These are phyloP conservation scores for Bullera alba DNA, from an alignment of 768 basidiomycete genomes.

Conservation along the genomic window DNA sequence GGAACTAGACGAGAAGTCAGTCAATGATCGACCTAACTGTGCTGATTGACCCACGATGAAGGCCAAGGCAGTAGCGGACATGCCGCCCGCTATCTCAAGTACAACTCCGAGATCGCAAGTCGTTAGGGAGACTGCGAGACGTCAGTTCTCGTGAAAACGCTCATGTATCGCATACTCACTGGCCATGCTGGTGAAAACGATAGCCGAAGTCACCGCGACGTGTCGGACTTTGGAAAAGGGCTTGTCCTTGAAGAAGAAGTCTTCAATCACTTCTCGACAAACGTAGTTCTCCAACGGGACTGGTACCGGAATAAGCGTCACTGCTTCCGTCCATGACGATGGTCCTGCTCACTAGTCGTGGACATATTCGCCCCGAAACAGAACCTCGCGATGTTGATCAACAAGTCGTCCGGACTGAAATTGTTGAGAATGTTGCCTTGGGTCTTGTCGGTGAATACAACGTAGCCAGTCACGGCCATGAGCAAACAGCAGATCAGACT, in stretches of 20 bases:
- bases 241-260: constrained; percentile 89
- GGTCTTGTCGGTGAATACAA: constrained; percentile 77
- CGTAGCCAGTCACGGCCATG: constrained; percentile 76
- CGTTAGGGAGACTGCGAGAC: constrained; percentile 65
- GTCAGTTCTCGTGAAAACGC: neutral
- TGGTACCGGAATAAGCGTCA: constrained; percentile 1
- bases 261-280: constrained; percentile 94
- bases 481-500: constrained; percentile 78
- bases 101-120: constrained; percentile 98
- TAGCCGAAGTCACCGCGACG: constrained; percentile 78
- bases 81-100: constrained; percentile 96
- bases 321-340: neutral
- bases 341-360: constrained; percentile 56
- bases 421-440: constrained; percentile 97
- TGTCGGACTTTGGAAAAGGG: constrained; percentile 75
- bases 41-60: constrained; percentile 55
- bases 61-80: constrained; percentile 65
- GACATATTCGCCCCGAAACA: constrained; percentile 97
- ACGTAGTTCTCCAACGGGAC: constrained; percentile 92
- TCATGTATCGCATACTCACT: constrained; percentile 51
- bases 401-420: constrained; percentile 71
- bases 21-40: neutral
- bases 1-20: constrained; percentile 29
- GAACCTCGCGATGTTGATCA: constrained; percentile 92
- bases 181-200: constrained; percentile 73